Evolutionary conservation across 169 alveolate genomes (phyloP).

Genomic region (Cryptosporidium parvum): DNA sequence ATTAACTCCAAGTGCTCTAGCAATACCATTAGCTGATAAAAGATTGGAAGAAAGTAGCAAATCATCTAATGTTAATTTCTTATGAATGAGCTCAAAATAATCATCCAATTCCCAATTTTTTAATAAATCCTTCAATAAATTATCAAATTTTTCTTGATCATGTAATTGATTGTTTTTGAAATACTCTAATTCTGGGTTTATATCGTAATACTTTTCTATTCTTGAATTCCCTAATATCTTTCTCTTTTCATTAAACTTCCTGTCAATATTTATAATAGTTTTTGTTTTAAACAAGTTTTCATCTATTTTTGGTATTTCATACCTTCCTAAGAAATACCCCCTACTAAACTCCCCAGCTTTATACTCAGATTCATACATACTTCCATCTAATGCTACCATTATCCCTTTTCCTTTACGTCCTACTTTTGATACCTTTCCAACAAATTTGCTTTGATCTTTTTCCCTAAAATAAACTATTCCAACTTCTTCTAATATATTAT

Average conservation of each 20-base stretch:
- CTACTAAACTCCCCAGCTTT: neutral
- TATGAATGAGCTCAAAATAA: neutral
- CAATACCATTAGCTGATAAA: neutral
- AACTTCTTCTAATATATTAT: neutral
- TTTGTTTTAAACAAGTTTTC: neutral
- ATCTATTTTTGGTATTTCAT: constrained; percentile 3
- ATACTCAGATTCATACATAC: constrained; percentile 17
- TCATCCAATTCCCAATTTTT: constrained; percentile 7
- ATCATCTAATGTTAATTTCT: constrained; percentile 2
- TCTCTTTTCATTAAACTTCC: neutral
- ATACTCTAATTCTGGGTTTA: neutral
- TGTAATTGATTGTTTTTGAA: neutral
- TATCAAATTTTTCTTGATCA: neutral
- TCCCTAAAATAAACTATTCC: constrained; percentile 8
- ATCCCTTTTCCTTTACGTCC: neutral
- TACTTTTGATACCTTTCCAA: neutral
- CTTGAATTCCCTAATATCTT: neutral
- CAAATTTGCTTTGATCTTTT: constrained; percentile 42
- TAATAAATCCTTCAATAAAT: neutral
- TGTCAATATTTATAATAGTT: neutral
- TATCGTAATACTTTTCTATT: neutral
- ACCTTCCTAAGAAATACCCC: neutral
- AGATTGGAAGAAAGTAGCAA: constrained; percentile 36
- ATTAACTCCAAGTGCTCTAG: constrained; percentile 15
- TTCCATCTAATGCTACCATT: constrained; percentile 19